Base-by-base conservation (phyloP, 176 grass and related monocot genomes). In the Aegilops speltoides region DNA sequence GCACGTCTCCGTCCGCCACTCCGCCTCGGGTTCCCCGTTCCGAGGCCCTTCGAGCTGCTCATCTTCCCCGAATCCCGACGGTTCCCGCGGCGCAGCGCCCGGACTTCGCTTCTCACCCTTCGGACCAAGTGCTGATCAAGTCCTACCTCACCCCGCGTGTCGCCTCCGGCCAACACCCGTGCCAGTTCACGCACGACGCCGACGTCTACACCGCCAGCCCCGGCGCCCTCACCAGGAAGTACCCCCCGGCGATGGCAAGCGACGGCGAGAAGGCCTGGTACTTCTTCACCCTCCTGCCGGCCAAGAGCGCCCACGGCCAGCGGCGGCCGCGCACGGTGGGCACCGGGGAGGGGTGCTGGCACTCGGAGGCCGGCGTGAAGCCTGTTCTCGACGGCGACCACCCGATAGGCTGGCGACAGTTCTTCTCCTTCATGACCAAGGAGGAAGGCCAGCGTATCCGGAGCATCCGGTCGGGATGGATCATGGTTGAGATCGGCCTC, bases 401-500 rank as follows among this genome's bases (percentile, higher is more conserved):
- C 17, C 50, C 76, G 69, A 68, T 91, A 15, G 89, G 82, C 20
- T 26, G 82, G 28, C 85, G 86, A 3, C 89, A 88, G 89, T 84
- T 63, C 52, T 88, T 91, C 86, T 85, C 89, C 17, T 88, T 88
- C 41, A 33, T 85, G 67, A 85, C 15, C 23, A 91, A 81, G 70
- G 76, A 40, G 0, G 78, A 14, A 20, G 28, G 50, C 38, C 16
- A 4, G 25, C 57, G 76, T 10, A 15, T 85, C 73, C 61, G 75
- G 75, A 68, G 61, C 22, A 12, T 40, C 62, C 45, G 84, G 32
- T 29, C 82, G 48, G 89, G 89, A 0, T 91, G 89, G 89, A 64
- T 91, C 82, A 91, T 91, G 89, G 56, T 88, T 2, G 89, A 91
- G 89, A 83, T 91, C 48, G 29, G 77, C 69, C 82, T 91, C 77